Evolutionary conservation across 352 stramenopile species (phyloP).

Genomic region (Bremia lactucae): DNA sequence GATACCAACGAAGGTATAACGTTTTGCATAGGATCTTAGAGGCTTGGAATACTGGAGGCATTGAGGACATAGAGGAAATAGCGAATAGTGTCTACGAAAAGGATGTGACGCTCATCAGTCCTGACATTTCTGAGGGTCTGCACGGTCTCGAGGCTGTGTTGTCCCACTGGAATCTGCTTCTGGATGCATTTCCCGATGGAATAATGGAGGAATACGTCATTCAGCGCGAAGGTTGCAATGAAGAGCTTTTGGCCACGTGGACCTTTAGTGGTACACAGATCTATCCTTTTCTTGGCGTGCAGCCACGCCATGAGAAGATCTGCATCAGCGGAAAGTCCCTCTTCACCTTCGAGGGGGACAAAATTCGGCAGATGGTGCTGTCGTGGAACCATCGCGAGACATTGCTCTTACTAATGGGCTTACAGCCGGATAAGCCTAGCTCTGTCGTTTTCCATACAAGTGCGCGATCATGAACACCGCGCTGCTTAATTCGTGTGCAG

Average conservation of each 20-base stretch:
- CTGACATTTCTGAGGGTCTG: conserved; percentile 50
- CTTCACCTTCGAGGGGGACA: conserved; percentile 70
- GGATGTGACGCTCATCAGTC: conserved; percentile 58
- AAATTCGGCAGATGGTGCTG: conserved; percentile 59
- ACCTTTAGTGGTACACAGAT: conserved; percentile 73
- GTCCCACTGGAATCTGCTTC: conserved; percentile 53
- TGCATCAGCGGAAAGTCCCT: conserved; percentile 67
- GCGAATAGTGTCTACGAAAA: conserved; percentile 62
- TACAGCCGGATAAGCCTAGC: conserved; percentile 21
- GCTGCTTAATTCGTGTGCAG: too few species aligned
- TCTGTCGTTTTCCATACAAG: conserved; percentile 15
- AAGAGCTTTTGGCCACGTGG: conserved; percentile 66
- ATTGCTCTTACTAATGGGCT: conserved; percentile 60
- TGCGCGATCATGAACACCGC: too few species aligned
- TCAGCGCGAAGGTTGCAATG: conserved; percentile 41
- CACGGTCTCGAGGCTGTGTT: conserved; percentile 58
- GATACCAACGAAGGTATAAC: conserved; percentile 58
- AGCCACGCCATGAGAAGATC: conserved; percentile 66
- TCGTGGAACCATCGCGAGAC: conserved; percentile 70
- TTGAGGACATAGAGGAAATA: conserved; percentile 77
- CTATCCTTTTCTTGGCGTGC: conserved; percentile 56
- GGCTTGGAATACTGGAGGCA: conserved; percentile 71
- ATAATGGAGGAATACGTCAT: conserved; percentile 82
- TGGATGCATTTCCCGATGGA: conserved; percentile 67
- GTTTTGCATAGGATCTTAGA: conserved; percentile 67